phyloP scores from a whole-genome alignment of 179 eudicot species.

The Carnegiea gigantea region DNA sequence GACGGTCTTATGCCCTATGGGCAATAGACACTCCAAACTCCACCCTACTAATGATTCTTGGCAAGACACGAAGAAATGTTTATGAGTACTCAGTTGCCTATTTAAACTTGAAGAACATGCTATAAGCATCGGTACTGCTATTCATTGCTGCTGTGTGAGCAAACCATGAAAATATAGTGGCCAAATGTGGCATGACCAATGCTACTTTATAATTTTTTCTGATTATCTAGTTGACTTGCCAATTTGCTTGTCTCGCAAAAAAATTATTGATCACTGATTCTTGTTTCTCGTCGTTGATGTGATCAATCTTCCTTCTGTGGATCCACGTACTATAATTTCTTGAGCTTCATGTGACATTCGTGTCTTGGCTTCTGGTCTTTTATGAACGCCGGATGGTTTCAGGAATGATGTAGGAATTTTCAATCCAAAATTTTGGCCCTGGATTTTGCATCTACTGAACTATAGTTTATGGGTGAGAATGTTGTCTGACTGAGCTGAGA shows the following conservation, averaged over 20 bases:
- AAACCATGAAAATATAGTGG: too few species aligned
- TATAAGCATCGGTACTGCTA: too few species aligned
- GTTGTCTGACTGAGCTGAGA: not conserved
- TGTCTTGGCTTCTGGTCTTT: not conserved
- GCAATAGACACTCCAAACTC: not conserved
- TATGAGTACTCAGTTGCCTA: not conserved
- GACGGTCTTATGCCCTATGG: not conserved
- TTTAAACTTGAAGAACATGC: not conserved
- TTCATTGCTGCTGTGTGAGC: not conserved
- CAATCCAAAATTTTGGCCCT: not conserved
- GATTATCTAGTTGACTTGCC: not conserved
- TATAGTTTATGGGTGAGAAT: not conserved
- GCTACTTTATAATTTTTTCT: too few species aligned
- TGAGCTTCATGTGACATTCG: not conserved
- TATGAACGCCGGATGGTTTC: not conserved
- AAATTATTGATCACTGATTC: not conserved
- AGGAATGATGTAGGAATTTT: not conserved
- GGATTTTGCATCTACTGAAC: not conserved
- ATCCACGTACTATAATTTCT: not conserved
- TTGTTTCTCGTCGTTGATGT: too few species aligned
- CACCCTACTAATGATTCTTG: not conserved
- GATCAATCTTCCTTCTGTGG: not conserved
- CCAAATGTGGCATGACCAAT: too few species aligned
- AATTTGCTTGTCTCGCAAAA: not conserved
- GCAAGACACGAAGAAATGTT: not conserved